Percentiles rank a stretch among this genome's conserved stretches.
phyloP scores from a whole-genome alignment of 169 alveolate genomes.

The Plasmodium fragile region DNA sequence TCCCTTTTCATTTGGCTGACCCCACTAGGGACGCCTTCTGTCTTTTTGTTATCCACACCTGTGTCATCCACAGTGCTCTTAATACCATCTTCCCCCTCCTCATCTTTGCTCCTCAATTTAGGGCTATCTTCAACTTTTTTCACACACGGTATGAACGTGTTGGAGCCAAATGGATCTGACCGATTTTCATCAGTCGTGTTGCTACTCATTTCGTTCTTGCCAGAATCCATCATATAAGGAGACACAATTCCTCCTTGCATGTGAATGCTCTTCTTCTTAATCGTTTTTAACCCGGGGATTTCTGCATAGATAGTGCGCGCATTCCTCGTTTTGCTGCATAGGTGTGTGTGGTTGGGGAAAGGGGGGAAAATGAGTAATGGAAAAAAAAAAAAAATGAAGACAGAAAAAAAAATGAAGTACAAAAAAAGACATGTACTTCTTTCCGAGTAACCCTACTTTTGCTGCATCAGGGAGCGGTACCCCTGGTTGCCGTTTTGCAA shows the following conservation, averaged over 20 bases:
- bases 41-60: not conserved
- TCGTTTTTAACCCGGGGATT: slow-evolving; percentile 83
- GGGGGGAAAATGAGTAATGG: not conserved
- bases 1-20: not conserved
- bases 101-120: not conserved
- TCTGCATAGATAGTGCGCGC: slow-evolving; percentile 82
- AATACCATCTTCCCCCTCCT: not conserved
- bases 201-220: slow-evolving; percentile 49
- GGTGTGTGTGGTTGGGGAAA: not conserved
- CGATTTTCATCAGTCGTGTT: slow-evolving; percentile 39
- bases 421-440: not conserved
- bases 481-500: slow-evolving; percentile 34
- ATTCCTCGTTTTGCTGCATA: slow-evolving; percentile 76
- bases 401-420: not conserved
- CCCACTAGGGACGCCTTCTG: not conserved
- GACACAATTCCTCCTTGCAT: slow-evolving; percentile 76
- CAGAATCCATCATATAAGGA: slow-evolving; percentile 77
- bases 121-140: not conserved
- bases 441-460: slow-evolving; percentile 36
- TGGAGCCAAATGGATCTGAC: slow-evolving; percentile 17
- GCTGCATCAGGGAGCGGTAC: slow-evolving; percentile 60
- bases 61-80: not conserved
- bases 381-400: not conserved
- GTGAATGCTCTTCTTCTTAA: slow-evolving; percentile 46
- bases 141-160: not conserved